A percentile compares a stretch with the other conserved stretches of the same genome.
Conservation (phyloP, 768 basidiomycete species). For the Russula olivacea region DNA sequence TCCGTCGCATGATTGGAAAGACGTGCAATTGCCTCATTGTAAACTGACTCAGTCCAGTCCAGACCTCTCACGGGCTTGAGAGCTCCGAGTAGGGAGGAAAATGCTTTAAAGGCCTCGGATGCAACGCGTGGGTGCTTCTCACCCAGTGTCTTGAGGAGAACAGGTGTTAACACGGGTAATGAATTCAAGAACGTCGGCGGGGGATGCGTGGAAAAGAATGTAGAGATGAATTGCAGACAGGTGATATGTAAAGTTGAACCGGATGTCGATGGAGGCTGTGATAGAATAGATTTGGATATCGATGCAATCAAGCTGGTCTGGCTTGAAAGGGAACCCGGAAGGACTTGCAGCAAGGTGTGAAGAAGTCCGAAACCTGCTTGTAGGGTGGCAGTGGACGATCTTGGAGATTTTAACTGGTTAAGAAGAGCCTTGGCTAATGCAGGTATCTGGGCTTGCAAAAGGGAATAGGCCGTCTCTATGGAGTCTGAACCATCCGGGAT, state of each 20-base stretch:
- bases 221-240: conserved; percentile 76
- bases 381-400: conserved; percentile 67
- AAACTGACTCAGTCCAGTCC: conserved; percentile 69
- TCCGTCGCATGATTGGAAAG: conserved; percentile 82
- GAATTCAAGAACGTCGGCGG: conserved; percentile 51
- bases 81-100: conserved; percentile 74
- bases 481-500: conserved; percentile 70
- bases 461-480: conserved; percentile 63
- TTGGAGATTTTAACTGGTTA: conserved; percentile 77
- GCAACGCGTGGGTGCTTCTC: conserved; percentile 89
- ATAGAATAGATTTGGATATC: conserved; percentile 58
- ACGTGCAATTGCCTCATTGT: conserved; percentile 64
- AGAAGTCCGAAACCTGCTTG: conserved; percentile 85
- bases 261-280: conserved; percentile 63
- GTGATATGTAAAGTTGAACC: conserved; percentile 79
- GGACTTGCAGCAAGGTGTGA: conserved; percentile 65
- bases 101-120: conserved; percentile 82
- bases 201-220: conserved; percentile 73
- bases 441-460: conserved; percentile 73
- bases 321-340: conserved; percentile 74
- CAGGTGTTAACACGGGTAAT: conserved; percentile 64
- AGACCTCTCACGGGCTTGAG: conserved; percentile 59
- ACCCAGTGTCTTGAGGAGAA: conserved; percentile 63
- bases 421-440: conserved; percentile 73
- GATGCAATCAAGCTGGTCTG: conserved; percentile 60